Conservation (phyloP, 73 alveolate genomes). For the Blepharisma japonicum region DNA sequence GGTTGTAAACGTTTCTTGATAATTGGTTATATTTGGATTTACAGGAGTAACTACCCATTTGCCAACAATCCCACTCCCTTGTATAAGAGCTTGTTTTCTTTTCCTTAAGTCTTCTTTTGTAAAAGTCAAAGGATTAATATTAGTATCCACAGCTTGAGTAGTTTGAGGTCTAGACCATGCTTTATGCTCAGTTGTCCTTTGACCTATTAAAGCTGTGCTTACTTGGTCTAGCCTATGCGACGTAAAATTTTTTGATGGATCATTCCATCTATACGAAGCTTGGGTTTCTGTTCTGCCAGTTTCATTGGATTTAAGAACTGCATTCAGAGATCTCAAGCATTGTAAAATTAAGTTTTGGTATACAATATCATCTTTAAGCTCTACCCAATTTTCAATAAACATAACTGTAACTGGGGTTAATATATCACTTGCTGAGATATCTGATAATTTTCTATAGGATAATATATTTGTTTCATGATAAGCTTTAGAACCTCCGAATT, state of each 20-base stretch:
- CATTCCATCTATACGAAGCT: background rate
- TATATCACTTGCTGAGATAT: background rate
- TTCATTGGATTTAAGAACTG: background rate
- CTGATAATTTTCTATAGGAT: background rate
- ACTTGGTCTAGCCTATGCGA: background rate
- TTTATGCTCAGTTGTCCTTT: conserved; percentile 11
- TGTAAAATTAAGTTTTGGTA: conserved; percentile 21
- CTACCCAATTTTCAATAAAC: conserved; percentile 25
- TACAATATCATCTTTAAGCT: background rate
- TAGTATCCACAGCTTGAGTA: background rate
- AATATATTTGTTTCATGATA: background rate
- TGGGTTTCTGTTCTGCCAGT: conserved; percentile 2
- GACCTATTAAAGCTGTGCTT: background rate
- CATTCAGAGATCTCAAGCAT: conserved; percentile 13
- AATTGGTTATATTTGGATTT: conserved; percentile 4
- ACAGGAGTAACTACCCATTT: conserved; percentile 19
- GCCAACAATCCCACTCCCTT: conserved; percentile 19
- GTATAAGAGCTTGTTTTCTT: background rate
- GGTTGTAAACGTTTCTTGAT: conserved; percentile 12
- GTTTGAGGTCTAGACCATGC: conserved; percentile 14
- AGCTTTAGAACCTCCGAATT: background rate
- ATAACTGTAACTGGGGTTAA: conserved; percentile 6
- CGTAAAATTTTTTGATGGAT: conserved; percentile 17
- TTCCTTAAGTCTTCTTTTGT: conserved; percentile 29
- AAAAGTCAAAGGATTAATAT: conserved; percentile 19